Conservation (phyloP, 78 protist genomes). For the Dictyostelium firmibasis region DNA sequence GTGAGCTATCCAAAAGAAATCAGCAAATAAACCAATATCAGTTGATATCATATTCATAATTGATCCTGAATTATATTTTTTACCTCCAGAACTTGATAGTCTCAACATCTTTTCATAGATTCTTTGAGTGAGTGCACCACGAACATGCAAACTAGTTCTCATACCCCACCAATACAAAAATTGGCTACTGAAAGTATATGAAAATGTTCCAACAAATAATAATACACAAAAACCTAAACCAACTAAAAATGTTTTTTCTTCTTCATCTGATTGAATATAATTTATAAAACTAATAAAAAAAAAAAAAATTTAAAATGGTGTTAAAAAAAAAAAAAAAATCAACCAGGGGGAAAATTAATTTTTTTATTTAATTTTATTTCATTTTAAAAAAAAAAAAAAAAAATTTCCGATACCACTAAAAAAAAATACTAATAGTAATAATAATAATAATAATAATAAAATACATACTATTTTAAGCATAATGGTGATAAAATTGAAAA, state of each 20-base stretch:
- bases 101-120: slow-evolving; percentile 15
- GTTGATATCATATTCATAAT: slow-evolving; percentile 26
- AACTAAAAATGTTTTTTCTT: background rate
- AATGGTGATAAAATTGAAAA: slow-evolving; percentile 28
- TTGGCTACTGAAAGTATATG: background rate
- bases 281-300: background rate
- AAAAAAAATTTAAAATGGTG: background rate
- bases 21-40: slow-evolving; percentile 18
- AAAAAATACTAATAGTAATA: too few species aligned
- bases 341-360: background rate
- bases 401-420: background rate
- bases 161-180: slow-evolving; percentile 40
- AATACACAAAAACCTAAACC: background rate
- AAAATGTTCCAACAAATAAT: background rate
- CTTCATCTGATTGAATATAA: background rate
- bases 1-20: slow-evolving; percentile 5
- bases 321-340: too few species aligned
- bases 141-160: background rate
- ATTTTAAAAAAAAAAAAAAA: background rate
- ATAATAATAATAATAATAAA: too few species aligned
- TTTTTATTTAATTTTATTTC: too few species aligned
- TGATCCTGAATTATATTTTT: background rate
- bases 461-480: background rate
- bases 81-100: background rate
- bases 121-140: background rate